Base-by-base conservation (phyloP, 805 yeast genomes). In the Ogataea trehalophila region DNA sequence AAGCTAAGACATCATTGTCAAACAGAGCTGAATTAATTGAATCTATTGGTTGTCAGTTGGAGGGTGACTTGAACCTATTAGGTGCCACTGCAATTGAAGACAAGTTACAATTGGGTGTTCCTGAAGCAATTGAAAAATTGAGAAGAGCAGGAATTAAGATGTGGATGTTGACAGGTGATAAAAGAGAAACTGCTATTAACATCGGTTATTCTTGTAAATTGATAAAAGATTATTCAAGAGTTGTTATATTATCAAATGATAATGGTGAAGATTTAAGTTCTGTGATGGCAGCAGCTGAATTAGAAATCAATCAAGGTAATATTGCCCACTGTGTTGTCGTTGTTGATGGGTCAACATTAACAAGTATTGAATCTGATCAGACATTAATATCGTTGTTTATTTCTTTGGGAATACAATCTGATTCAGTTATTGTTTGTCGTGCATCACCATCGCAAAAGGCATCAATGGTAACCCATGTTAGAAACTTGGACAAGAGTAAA, bases 151-250 rank as follows among this genome's bases (percentile, higher is more conserved):
- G 96, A 2, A 89, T 94, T 48, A 88, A 85, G 59, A 69, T 94
- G 74, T 94, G 99, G 99, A 94, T 94, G 97, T 72, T 94, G 42
- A 94, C 99, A 0, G 99, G 99, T 40, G 99, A 94, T 64, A 95
- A 95, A 62, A 74, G 97, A 49, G 99, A 94, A 66, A 94, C 99
- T 0, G 99, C 99, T 1, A 90, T 94, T 51, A 94, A 90, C 61
- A 92, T 94, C 66, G 99, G 98, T 0, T 87, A 91, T 60, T 87
- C 99, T 6, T 94, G 99, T 66, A 82, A 89, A 34, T 72, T 94
- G 54, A 92, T 94, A 59, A 87, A 92, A 59, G 99, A 94, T 60
- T 94, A 86, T 62, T 89, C 97, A 0, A 86, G 95, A 0, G 87
- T 94, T 14, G 82, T 92, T 14, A 68, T 90, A n/a, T 68, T 94